phyloP scores from a whole-genome alignment of 1,284 basidiomycete species.

The Trametes hirsuta region DNA sequence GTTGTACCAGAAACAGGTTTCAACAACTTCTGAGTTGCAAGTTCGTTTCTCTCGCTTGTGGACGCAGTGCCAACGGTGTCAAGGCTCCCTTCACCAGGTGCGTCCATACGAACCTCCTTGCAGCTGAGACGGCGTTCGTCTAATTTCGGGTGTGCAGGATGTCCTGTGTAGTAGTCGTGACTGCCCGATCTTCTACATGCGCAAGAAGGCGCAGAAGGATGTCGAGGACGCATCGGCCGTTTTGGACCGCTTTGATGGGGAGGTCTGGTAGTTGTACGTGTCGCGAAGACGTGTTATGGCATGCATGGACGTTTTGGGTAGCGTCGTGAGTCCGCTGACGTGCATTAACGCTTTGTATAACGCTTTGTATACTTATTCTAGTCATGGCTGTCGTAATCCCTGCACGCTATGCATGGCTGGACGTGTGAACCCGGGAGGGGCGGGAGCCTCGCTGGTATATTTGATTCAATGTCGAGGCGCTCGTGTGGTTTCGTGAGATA shows the following conservation, averaged over 20 bases:
- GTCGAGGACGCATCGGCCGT: conserved; percentile 81
- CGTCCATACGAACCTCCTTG: conserved; percentile 10
- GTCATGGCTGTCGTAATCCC: not conserved
- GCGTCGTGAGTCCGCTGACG: not conserved
- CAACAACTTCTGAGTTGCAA: conserved; percentile 77
- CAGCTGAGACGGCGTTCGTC: not conserved
- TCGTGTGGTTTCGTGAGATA: not conserved
- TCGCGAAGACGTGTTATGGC: not conserved
- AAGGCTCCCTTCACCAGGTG: conserved; percentile 93
- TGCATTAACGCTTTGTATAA: conserved; percentile 3
- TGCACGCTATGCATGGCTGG: not conserved
- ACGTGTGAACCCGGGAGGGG: no score
- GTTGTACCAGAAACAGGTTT: conserved; percentile 87
- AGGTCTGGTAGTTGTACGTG: conserved; percentile 49
- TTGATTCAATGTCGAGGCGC: not conserved
- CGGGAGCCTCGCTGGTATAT: no score
- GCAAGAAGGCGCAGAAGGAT: conserved; percentile 96
- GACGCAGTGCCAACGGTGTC: conserved; percentile 97
- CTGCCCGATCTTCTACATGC: conserved; percentile 98
- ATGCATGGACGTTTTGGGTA: not conserved
- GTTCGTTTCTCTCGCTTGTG: conserved; percentile 91
- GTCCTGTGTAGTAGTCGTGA: conserved; percentile 97
- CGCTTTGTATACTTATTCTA: conserved; percentile 6
- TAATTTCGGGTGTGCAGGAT: conserved; percentile 57
- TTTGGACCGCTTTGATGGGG: conserved; percentile 82